phyloP scores from a whole-genome alignment of 352 stramenopile species.

The Globisporangium echinulatum region DNA sequence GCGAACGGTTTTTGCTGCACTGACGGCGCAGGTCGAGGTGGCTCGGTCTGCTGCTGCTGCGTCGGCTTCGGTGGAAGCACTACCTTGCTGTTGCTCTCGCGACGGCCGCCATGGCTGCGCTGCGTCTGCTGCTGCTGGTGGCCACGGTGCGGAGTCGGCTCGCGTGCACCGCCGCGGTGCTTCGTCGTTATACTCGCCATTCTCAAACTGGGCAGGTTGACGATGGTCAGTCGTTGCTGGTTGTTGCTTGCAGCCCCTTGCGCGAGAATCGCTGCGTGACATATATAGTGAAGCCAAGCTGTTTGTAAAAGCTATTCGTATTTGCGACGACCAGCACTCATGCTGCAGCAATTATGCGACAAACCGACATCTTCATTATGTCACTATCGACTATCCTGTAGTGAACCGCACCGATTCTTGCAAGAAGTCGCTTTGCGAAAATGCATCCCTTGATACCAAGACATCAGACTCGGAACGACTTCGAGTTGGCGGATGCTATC shows the following conservation, averaged over 20 bases:
- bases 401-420: no score
- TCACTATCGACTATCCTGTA: no score
- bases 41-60: conserved; percentile 2
- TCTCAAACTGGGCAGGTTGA: background rate
- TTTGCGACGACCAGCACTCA: no score
- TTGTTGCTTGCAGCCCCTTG: background rate
- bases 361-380: no score
- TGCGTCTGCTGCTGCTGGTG: background rate
- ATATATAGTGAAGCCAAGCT: no score
- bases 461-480: no score
- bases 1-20: conserved; percentile 5
- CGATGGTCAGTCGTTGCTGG: background rate
- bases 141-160: background rate
- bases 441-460: no score
- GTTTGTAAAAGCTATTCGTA: no score
- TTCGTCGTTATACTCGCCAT: background rate
- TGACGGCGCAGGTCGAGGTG: background rate
- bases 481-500: no score
- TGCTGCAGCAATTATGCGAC: no score
- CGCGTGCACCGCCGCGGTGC: background rate
- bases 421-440: no score
- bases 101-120: background rate
- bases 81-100: background rate
- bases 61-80: background rate
- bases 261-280: no score